Conservation (phyloP, 1,284 basidiomycete species). For the Austroboletus olivaceoglutinosus region DNA sequence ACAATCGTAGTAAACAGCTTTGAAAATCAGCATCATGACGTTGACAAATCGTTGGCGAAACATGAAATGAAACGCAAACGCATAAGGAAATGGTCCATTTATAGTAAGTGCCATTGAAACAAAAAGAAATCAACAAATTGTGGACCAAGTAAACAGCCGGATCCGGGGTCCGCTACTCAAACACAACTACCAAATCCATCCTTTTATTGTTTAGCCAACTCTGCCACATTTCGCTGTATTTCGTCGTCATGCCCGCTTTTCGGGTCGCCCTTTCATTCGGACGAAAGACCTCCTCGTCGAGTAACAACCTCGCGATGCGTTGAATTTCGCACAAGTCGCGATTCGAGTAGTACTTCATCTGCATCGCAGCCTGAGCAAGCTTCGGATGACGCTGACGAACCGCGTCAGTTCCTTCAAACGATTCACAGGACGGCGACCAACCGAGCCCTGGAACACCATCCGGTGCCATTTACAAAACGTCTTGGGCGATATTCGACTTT, state of each 20-base stretch:
- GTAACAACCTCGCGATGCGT: conserved; percentile 35
- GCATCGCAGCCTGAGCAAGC: conserved; percentile 26
- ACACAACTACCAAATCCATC: conserved; percentile 24
- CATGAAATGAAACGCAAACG: too few relatives aligned
- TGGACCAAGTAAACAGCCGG: too few relatives aligned
- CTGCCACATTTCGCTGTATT: conserved; percentile 36
- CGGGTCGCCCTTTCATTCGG: not conserved
- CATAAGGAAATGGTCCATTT: too few relatives aligned
- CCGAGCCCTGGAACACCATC: conserved; percentile 38
- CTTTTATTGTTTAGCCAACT: conserved; percentile 33
- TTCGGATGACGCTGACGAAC: conserved; percentile 35
- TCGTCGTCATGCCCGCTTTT: conserved; percentile 13
- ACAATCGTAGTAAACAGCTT: too few relatives aligned
- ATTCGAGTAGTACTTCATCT: conserved; percentile 35
- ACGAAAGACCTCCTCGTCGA: conserved; percentile 34
- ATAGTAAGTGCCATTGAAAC: not conserved
- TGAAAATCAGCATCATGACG: too few relatives aligned
- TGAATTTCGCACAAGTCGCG: conserved; percentile 39
- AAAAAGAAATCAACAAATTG: too few relatives aligned
- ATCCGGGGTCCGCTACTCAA: conserved; percentile 12
- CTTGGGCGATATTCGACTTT: conserved; percentile 26
- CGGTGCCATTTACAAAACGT: conserved; percentile 43
- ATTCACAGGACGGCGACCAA: conserved; percentile 18
- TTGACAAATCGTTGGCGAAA: too few relatives aligned
- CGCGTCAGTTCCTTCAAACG: not conserved